These are phyloP conservation scores for Gnetum montanum DNA, from an alignment of 75 land plant genomes.

Conservation along the genomic window DNA sequence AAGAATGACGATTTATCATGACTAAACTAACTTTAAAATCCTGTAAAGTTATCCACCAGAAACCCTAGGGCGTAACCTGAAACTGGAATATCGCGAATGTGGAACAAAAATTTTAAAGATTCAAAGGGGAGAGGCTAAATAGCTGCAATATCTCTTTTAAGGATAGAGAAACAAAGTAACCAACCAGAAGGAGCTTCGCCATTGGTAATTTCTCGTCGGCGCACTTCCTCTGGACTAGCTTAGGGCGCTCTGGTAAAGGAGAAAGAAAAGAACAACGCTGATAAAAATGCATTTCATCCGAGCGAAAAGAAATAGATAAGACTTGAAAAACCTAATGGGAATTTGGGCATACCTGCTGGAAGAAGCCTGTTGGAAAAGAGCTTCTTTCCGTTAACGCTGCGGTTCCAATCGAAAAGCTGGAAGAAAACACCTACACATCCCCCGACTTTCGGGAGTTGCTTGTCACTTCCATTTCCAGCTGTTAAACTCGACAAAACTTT, in stretches of 20 bases:
- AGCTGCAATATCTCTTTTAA: too few relatives aligned
- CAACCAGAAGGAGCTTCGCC: conserved; percentile 42
- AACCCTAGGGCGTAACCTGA: too few relatives aligned
- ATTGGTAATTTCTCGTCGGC: conserved; percentile 36
- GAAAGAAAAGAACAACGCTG: not conserved
- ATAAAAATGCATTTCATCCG: too few relatives aligned
- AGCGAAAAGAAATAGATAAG: not conserved
- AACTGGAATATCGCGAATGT: too few relatives aligned
- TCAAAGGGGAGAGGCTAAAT: too few relatives aligned
- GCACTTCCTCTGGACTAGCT: conserved; percentile 31
- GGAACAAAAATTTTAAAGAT: too few relatives aligned
- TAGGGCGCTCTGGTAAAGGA: conserved; percentile 40
- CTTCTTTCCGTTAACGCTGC: conserved; percentile 59
- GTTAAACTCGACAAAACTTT: conserved; percentile 7
- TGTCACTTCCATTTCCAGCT: conserved; percentile 20
- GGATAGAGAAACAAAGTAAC: conserved; percentile 3
- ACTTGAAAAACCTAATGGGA: not conserved
- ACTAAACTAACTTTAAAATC: too few relatives aligned
- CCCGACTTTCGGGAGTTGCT: conserved; percentile 37
- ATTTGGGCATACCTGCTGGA: conserved; percentile 31
- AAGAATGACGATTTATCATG: too few relatives aligned
- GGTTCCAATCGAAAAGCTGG: conserved; percentile 77
- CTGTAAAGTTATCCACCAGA: too few relatives aligned
- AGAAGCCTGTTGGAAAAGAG: conserved; percentile 46
- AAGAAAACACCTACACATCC: conserved; percentile 76